phyloP scores from a whole-genome alignment of 2,329 filamentous ascomycete genomes.

The Fusarium verticillioides region DNA sequence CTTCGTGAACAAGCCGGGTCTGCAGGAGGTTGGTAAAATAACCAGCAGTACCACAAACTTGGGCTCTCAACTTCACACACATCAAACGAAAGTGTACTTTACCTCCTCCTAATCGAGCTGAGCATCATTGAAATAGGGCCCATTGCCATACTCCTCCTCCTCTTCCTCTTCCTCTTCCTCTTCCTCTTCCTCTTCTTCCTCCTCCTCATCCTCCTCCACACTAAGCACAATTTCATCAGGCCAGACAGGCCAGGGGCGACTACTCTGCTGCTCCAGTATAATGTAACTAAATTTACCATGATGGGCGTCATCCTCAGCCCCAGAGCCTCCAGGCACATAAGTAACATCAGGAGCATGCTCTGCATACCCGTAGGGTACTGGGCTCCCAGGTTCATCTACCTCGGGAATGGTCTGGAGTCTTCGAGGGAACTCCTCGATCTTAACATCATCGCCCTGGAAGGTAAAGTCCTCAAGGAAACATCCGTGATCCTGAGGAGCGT shows the following conservation, averaged over 20 bases:
- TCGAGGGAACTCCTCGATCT: neutral
- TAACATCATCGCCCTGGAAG: neutral
- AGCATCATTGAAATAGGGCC: neutral
- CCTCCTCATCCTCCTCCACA: neutral
- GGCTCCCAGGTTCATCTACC: neutral
- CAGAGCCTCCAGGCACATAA: neutral
- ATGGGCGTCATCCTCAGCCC: neutral
- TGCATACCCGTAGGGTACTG: neutral
- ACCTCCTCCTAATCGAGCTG: neutral
- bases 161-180: neutral
- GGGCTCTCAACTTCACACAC: neutral
- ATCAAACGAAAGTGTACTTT: neutral
- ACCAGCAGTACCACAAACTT: neutral
- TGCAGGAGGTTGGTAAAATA: too few relatives aligned
- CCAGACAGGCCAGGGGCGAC: neutral
- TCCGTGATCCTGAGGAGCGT: neutral
- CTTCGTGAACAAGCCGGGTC: neutral
- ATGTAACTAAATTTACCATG: too few relatives aligned
- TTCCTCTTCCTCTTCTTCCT: fast-evolving
- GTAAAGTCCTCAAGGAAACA: too few relatives aligned
- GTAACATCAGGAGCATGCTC: too few relatives aligned
- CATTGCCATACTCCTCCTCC: neutral
- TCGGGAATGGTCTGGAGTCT: neutral
- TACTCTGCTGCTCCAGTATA: neutral
- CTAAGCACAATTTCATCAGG: neutral